A percentile compares a stretch with the other conserved stretches of the same genome.
phyloP scores from a whole-genome alignment of 441 rosid genomes.

The Erysimum cheiri region DNA sequence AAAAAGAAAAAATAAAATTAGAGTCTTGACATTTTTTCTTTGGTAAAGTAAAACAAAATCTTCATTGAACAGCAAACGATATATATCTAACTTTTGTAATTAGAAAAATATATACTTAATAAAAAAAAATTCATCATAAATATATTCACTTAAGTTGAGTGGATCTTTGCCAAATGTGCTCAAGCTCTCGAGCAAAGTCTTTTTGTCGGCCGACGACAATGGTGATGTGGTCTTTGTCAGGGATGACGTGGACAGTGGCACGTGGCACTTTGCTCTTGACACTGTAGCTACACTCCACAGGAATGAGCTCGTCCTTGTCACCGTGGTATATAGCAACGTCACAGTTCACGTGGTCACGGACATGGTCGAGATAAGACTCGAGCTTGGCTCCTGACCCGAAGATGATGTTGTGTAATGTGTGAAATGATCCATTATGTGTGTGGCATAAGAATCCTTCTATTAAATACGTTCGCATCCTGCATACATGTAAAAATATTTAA shows the following conservation, averaged over 20 bases:
- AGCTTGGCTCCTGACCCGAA: conserved; percentile 83
- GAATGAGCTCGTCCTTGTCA: conserved; percentile 75
- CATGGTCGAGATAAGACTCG: conserved; percentile 70
- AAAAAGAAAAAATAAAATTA: conserved; percentile 27
- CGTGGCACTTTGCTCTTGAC: conserved; percentile 68
- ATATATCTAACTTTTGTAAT: not conserved
- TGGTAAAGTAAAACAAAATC: conserved; percentile 2
- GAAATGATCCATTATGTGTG: conserved; percentile 93
- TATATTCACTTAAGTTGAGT: conserved; percentile 29
- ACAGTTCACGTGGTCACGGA: conserved; percentile 63
- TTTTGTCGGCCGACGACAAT: conserved; percentile 87
- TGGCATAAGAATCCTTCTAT: conserved; percentile 91
- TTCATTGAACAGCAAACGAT: not conserved
- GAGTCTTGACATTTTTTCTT: conserved; percentile 11
- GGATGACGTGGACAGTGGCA: conserved; percentile 67
- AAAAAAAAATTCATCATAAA: not conserved
- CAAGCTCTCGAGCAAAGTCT: conserved; percentile 85
- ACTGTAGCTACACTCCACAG: conserved; percentile 79
- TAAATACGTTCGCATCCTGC: conserved; percentile 81
- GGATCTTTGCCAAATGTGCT: conserved; percentile 77
- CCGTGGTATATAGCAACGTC: conserved; percentile 78
- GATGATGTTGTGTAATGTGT: conserved; percentile 92
- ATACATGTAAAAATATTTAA: not conserved
- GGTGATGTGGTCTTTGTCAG: conserved; percentile 85
- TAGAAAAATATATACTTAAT: conserved; percentile 21